A percentile compares a stretch with the other conserved stretches of the same genome.
phyloP scores from a whole-genome alignment of 2,329 filamentous ascomycete species.

The Botrytis paeoniae region DNA sequence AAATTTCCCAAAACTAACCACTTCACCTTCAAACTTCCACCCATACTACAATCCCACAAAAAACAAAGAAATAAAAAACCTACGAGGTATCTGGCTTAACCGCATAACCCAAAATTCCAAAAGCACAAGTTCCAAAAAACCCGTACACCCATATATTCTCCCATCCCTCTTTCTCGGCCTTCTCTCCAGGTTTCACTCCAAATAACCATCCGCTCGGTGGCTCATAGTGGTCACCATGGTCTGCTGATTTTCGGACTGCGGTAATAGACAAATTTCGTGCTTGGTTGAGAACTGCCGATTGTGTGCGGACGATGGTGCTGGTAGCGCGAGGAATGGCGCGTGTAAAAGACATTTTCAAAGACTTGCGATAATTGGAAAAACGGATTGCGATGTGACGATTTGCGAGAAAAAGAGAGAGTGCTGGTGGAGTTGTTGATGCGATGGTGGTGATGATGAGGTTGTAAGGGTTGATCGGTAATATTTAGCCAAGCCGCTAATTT shows the following conservation, averaged over 20 bases:
- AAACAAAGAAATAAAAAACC: slow-evolving; percentile 45
- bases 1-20: background rate
- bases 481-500: slow-evolving; percentile 12
- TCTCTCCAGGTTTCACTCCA: slow-evolving; percentile 91
- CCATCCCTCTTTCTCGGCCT: slow-evolving; percentile 95
- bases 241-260: slow-evolving; percentile 23
- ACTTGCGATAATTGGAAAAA: too few species aligned
- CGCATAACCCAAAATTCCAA: slow-evolving; percentile 77
- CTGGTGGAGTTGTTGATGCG: background rate
- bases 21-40: background rate
- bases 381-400: background rate
- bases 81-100: slow-evolving; percentile 99
- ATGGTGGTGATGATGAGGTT: background rate
- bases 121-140: slow-evolving; percentile 72
- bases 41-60: background rate
- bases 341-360: background rate
- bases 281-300: background rate
- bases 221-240: slow-evolving; percentile 64
- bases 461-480: slow-evolving; percentile 12
- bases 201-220: slow-evolving; percentile 89
- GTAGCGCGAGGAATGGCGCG: slow-evolving; percentile 15
- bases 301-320: slow-evolving; percentile 3
- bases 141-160: slow-evolving; percentile 83
- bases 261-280: slow-evolving; percentile 9
- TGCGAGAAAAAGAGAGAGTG: background rate